A percentile compares a stretch with the other conserved stretches of the same genome.
Conservation (phyloP, 208 protist species). For the Trypanosoma brucei region DNA sequence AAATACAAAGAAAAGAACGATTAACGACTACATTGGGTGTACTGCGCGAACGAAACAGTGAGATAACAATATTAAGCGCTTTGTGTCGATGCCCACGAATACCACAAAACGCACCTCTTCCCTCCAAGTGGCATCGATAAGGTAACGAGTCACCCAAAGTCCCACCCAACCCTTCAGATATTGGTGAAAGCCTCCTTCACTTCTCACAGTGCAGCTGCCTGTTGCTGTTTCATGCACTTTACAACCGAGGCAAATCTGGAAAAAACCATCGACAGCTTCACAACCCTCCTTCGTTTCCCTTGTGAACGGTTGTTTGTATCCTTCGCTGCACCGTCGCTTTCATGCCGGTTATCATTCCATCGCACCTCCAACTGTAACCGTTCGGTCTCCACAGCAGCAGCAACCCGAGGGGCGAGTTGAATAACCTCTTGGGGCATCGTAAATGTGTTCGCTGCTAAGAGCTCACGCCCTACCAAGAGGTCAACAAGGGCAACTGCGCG, state of each 20-base stretch:
- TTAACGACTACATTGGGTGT: no score
- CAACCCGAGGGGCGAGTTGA: conserved; percentile 32
- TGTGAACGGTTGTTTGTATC: not conserved
- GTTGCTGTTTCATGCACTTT: conserved; percentile 14
- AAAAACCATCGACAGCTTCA: conserved; percentile 26
- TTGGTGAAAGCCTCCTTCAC: no score
- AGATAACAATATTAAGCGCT: no score
- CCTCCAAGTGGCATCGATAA: no score
- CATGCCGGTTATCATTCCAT: no score
- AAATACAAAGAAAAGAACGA: no score
- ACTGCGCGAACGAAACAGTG: no score
- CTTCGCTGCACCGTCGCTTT: not conserved
- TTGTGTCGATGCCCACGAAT: no score
- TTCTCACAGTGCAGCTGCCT: not conserved
- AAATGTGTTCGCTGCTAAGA: conserved; percentile 16
- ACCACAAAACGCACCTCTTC: no score
- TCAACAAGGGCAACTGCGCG: conserved; percentile 22
- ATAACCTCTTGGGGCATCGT: conserved; percentile 39
- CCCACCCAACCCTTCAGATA: no score
- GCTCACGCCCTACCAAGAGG: conserved; percentile 8
- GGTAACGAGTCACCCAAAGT: no score
- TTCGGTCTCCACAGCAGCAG: conserved; percentile 29
- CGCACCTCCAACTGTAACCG: not conserved
- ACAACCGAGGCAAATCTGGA: conserved; percentile 29
- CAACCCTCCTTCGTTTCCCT: conserved; percentile 11